Conservation (phyloP, 495 filamentous ascomycete genomes). For the Neurospora sp. region DNA sequence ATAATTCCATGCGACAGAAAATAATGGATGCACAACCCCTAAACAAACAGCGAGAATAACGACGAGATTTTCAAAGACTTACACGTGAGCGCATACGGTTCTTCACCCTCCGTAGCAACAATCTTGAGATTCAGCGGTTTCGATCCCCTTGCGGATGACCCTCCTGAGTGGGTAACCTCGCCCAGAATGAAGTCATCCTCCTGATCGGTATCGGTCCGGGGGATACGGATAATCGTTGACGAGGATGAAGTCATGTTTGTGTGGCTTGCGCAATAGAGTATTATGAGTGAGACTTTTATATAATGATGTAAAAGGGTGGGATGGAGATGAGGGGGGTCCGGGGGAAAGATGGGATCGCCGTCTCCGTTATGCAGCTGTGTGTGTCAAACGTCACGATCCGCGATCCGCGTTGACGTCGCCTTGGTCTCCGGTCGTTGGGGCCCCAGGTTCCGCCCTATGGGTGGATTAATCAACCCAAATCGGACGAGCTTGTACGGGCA, state of each 20-base stretch:
- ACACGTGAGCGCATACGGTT: slow-evolving; percentile 49
- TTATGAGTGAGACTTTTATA: not conserved
- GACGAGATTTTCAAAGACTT: slow-evolving; percentile 10
- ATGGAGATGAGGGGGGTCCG: not conserved
- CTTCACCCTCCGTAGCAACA: slow-evolving; percentile 56
- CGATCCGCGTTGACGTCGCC: not conserved
- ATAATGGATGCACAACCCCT: not conserved
- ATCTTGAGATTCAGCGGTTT: slow-evolving; percentile 49
- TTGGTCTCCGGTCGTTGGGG: not conserved
- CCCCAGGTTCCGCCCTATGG: not conserved
- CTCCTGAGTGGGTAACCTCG: slow-evolving; percentile 32
- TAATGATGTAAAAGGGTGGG: not conserved
- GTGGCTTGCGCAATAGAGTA: not conserved
- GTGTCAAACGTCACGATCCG: not conserved
- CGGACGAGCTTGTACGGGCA: not conserved
- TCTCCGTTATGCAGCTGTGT: not conserved
- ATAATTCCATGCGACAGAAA: not conserved
- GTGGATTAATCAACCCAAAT: not conserved
- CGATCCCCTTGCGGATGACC: not conserved
- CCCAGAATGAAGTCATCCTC: slow-evolving; percentile 47
- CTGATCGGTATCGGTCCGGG: slow-evolving; percentile 45
- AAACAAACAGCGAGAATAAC: not conserved
- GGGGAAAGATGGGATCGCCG: not conserved
- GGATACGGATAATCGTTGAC: slow-evolving; percentile 38
- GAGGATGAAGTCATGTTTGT: slow-evolving; percentile 4